These are phyloP conservation scores for Fusarium begoniae DNA, from an alignment of 2,329 filamentous ascomycete genomes.

Conservation along the genomic window DNA sequence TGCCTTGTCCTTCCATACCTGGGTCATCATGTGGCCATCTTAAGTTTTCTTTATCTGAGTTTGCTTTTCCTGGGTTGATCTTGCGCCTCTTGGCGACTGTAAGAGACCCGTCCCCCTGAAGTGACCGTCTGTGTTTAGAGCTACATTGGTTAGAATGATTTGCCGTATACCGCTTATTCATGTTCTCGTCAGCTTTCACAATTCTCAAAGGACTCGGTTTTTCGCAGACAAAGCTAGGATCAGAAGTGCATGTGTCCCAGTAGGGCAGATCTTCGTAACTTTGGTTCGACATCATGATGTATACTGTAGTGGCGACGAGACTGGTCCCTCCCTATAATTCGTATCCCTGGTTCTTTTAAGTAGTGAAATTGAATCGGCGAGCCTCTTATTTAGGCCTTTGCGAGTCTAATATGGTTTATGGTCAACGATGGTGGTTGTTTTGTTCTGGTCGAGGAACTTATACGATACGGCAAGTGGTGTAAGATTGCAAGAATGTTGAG, in stretches of 20 bases:
- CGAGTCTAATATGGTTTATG: background rate
- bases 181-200: constrained; percentile 50
- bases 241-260: constrained; percentile 46
- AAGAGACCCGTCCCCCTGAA: constrained; percentile 38
- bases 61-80: constrained; percentile 1
- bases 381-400: background rate
- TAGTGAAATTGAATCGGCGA: too few species aligned
- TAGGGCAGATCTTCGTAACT: constrained; percentile 37
- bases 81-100: constrained; percentile 50
- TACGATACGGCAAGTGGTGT: background rate
- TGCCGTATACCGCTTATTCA: constrained; percentile 19
- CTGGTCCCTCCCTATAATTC: background rate
- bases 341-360: background rate
- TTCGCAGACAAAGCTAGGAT: constrained; percentile 33
- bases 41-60: constrained; percentile 33
- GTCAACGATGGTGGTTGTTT: background rate
- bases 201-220: constrained; percentile 60
- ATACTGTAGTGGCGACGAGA: background rate
- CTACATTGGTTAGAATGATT: constrained; percentile 43
- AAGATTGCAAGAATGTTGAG: background rate
- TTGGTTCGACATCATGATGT: constrained; percentile 49
- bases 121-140: background rate
- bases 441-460: background rate
- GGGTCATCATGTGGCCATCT: background rate
- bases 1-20: background rate